Evolutionary conservation across 2,329 filamentous ascomycete genomes (phyloP).

Genomic region (Colletotrichum sansevieriae): DNA sequence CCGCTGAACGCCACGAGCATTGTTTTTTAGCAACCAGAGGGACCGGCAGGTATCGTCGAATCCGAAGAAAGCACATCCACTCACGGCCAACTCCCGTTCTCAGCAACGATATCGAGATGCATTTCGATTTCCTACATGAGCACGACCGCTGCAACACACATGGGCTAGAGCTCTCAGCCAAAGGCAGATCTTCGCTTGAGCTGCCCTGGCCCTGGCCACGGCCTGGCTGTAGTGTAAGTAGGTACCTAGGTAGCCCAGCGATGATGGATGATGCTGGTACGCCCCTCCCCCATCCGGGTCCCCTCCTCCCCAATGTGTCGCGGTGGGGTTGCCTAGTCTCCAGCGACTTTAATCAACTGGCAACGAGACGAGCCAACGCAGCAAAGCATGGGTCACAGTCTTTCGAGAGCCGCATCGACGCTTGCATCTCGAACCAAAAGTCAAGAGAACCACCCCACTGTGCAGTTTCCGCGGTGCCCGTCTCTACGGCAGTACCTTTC

Average conservation of each 20-base stretch:
- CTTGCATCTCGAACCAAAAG: conserved; percentile 63
- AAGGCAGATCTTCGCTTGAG: conserved; percentile 60
- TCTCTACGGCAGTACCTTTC: conserved; percentile 10
- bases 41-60: neutral
- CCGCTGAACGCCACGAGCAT: conserved; percentile 11
- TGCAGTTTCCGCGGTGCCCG: conserved; percentile 30
- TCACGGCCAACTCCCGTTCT: conserved; percentile 19
- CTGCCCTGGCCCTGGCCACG: conserved; percentile 25
- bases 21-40: neutral
- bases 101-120: conserved; percentile 1
- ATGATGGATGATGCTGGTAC: conserved; percentile 57
- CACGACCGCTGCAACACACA: conserved; percentile 19
- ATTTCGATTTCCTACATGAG: conserved; percentile 1
- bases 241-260: conserved; percentile 44
- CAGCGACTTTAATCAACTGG: conserved; percentile 80
- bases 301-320: conserved; percentile 61
- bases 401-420: conserved; percentile 74
- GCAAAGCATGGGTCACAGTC: conserved; percentile 80
- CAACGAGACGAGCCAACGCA: conserved; percentile 90
- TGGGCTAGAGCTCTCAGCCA: conserved; percentile 54
- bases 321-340: conserved; percentile 74
- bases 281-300: conserved; percentile 17
- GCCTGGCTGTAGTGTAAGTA: neutral
- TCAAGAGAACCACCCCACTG: conserved; percentile 29
- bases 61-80: neutral